A percentile compares a stretch with the other conserved stretches of the same genome.
phyloP scores from a whole-genome alignment of 2,329 filamentous ascomycete species.

The Botrytis aclada region DNA sequence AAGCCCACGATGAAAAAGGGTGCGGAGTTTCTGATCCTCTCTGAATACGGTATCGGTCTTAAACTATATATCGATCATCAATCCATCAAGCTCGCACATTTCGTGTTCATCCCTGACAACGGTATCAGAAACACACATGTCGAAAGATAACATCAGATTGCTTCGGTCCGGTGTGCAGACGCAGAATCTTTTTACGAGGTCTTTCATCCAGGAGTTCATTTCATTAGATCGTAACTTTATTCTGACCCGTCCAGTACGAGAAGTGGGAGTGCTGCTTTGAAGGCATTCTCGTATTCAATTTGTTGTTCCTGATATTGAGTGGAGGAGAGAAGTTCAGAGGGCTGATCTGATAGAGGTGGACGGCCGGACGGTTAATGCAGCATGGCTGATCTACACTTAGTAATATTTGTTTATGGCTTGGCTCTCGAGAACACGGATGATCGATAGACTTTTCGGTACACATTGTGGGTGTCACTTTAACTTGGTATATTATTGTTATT shows the following conservation, averaged over 20 bases:
- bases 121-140: neutral
- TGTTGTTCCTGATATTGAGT: neutral
- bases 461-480: neutral
- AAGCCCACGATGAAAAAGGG: neutral
- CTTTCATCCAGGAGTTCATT: neutral
- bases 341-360: neutral
- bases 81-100: neutral
- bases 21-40: neutral
- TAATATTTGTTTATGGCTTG: neutral
- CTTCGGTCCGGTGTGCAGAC: neutral
- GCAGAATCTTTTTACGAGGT: neutral
- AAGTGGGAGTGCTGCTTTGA: neutral
- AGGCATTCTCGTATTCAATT: neutral
- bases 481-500: neutral
- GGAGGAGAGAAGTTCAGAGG: neutral
- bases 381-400: neutral
- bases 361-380: neutral
- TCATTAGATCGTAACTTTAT: neutral
- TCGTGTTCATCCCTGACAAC: neutral
- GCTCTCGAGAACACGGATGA: neutral
- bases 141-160: neutral
- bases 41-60: neutral
- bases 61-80: neutral
- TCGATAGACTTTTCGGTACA: neutral
- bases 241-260: neutral